A percentile compares a stretch with the other conserved stretches of the same genome.
phyloP scores from a whole-genome alignment of 495 filamentous ascomycete species.

The Hypomontagnella submonticulosa region DNA sequence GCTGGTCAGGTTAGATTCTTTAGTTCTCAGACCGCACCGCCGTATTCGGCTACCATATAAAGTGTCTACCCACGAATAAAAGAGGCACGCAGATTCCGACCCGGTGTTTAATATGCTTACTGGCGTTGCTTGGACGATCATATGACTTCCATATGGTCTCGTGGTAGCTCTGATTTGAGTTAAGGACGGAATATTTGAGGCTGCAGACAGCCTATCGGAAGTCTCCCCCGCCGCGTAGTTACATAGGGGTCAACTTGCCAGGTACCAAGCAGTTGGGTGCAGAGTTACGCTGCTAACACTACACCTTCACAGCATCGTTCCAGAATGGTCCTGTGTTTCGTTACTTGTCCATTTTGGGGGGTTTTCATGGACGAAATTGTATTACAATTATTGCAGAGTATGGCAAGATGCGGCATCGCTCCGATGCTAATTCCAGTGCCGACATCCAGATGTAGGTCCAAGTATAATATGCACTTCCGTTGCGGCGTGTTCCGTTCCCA shows the following conservation, averaged over 20 bases:
- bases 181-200: conserved; percentile 4
- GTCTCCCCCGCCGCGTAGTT: conserved; percentile 13
- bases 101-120: neutral
- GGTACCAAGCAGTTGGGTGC: conserved; percentile 36
- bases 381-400: neutral
- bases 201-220: conserved; percentile 30
- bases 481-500: conserved; percentile 36
- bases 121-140: conserved; percentile 15
- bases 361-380: neutral
- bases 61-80: conserved; percentile 13
- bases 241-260: conserved; percentile 15
- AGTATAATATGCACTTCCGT: neutral
- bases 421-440: conserved; percentile 15
- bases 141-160: conserved; percentile 31
- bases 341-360: neutral
- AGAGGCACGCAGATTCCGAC: conserved; percentile 17
- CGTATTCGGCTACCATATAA: conserved; percentile 17
- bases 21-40: neutral
- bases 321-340: conserved; percentile 9
- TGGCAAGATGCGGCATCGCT: conserved; percentile 27
- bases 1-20: conserved; percentile 4
- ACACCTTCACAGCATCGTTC: neutral
- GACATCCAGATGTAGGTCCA: neutral
- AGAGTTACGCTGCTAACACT: conserved; percentile 25
- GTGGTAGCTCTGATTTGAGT: conserved; percentile 17